These are phyloP conservation scores for Pseudisothecium myosuroides DNA, from an alignment of 225 moss, liverwort and hornwort species.

Conservation along the genomic window DNA sequence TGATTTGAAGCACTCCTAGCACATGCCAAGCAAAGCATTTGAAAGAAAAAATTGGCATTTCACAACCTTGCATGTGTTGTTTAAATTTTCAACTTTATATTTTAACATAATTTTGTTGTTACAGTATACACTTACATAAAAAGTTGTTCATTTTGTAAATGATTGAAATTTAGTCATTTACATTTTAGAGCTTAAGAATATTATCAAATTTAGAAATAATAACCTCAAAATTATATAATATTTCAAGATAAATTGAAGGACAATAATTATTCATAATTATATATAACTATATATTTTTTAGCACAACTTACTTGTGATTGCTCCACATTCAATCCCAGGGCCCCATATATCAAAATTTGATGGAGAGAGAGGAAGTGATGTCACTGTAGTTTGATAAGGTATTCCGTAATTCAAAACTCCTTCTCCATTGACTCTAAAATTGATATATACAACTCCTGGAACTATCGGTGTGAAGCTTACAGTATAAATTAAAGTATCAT, in stretches of 20 bases:
- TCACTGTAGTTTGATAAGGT: conserved; percentile 19
- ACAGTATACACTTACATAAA: rapidly evolving
- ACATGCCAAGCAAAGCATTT: neutral
- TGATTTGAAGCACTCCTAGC: neutral
- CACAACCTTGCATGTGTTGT: neutral
- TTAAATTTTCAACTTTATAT: neutral
- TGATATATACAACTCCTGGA: conserved; percentile 11
- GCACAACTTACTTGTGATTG: neutral
- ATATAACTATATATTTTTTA: neutral
- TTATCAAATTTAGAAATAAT: no score
- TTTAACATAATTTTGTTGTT: no score
- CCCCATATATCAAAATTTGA: conserved; percentile 41
- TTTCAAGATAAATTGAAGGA: neutral
- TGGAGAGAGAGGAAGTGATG: conserved; percentile 7
- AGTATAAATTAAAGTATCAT: neutral
- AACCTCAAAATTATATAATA: neutral
- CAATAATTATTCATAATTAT: neutral
- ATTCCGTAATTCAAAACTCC: conserved; percentile 17
- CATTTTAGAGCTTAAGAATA: neutral
- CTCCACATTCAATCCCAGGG: conserved; percentile 37
- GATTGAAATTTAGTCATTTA: neutral
- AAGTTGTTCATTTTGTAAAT: no score
- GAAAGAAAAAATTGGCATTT: neutral
- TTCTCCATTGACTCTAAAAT: conserved; percentile 7
- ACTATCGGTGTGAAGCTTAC: conserved; percentile 14